Evolutionary conservation across 257 asterid species (phyloP).

Genomic region (Lithospermum erythrorhizon): DNA sequence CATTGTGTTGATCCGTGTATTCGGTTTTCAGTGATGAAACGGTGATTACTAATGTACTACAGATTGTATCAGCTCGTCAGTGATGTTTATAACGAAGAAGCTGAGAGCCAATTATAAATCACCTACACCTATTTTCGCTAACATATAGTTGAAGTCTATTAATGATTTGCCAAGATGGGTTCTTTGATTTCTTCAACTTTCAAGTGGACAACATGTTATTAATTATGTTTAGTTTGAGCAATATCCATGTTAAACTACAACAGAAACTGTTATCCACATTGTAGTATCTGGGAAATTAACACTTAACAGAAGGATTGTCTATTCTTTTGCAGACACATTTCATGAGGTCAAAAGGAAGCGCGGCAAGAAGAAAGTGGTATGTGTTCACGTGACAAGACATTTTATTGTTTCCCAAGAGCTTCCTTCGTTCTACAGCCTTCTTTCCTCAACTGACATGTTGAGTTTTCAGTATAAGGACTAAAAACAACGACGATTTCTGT

Average conservation of each 20-base stretch:
- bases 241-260: neutral
- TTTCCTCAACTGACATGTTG: neutral
- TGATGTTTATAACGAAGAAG: no score
- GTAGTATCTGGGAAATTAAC: neutral
- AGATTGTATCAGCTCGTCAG: no score
- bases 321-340: conserved; percentile 44
- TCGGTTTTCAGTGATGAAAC: no score
- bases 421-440: neutral
- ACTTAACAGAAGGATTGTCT: neutral
- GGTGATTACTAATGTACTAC: no score
- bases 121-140: neutral
- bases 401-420: conserved; percentile 3
- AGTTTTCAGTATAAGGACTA: neutral
- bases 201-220: neutral
- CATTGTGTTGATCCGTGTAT: no score
- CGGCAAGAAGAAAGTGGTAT: conserved; percentile 39
- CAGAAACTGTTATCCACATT: no score
- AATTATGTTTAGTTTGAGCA: neutral
- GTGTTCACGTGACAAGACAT: conserved; percentile 5
- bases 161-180: neutral
- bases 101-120: neutral
- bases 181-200: neutral
- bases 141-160: neutral
- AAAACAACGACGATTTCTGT: no score
- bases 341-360: conserved; percentile 54